Percentiles rank a stretch among this genome's conserved stretches.
These are phyloP conservation scores for Picea glauca DNA, from an alignment of 75 land plant species.

Conservation along the genomic window DNA sequence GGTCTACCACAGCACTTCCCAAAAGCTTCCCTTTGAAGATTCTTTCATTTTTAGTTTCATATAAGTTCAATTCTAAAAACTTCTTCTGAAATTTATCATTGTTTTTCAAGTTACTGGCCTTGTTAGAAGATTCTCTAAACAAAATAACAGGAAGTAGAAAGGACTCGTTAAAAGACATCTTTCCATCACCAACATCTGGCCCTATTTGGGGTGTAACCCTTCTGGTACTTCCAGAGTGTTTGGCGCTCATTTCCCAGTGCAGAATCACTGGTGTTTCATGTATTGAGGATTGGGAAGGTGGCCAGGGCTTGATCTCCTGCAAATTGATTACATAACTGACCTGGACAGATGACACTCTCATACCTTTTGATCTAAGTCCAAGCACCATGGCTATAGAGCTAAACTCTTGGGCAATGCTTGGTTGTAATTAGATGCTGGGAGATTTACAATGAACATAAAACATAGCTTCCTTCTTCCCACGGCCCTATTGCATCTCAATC, in stretches of 20 bases:
- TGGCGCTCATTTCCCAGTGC: conserved; percentile 73
- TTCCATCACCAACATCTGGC: conserved; percentile 45
- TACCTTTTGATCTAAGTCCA: conserved; percentile 52
- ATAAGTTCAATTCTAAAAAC: conserved; percentile 50
- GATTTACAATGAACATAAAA: background rate
- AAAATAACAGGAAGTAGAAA: conserved; percentile 48
- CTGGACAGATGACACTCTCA: conserved; percentile 42
- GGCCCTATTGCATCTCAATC: conserved; percentile 2
- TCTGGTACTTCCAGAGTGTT: conserved; percentile 55
- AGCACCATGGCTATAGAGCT: conserved; percentile 48
- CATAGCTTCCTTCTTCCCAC: background rate
- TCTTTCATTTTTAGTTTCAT: conserved; percentile 54
- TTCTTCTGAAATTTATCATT: conserved; percentile 52
- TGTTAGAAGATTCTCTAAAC: conserved; percentile 24
- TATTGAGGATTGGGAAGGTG: conserved; percentile 65
- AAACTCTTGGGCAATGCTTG: background rate
- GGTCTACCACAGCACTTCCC: conserved; percentile 48
- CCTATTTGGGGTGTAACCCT: conserved; percentile 46
- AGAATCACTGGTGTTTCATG: conserved; percentile 47
- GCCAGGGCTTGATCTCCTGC: conserved; percentile 87
- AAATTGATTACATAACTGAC: conserved; percentile 52
- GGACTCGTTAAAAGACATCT: conserved; percentile 71
- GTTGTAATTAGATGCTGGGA: background rate
- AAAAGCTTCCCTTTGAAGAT: conserved; percentile 44
- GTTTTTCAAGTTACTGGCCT: conserved; percentile 17